Evolutionary conservation across 306 rosid species (phyloP).

Genomic region (Purshia tridentata): DNA sequence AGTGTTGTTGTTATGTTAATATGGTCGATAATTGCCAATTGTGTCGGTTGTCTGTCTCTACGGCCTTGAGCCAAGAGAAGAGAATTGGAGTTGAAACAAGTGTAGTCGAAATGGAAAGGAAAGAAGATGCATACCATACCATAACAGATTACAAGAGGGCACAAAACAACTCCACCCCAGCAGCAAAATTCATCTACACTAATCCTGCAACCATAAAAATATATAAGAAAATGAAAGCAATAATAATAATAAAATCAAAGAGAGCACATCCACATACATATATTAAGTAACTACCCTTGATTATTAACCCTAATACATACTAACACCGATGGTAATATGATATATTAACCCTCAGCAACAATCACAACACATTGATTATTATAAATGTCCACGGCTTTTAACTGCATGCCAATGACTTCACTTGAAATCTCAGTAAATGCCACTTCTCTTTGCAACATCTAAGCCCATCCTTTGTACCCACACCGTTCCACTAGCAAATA

Average conservation of each 20-base stretch:
- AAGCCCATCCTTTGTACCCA: no score
- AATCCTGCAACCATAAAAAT: constrained; percentile 65
- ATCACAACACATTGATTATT: constrained; percentile 12
- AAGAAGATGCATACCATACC: constrained; percentile 53
- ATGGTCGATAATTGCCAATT: no score
- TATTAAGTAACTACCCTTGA: not conserved
- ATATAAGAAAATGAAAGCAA: constrained; percentile 32
- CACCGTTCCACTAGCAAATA: no score
- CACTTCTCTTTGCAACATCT: no score
- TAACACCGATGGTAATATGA: no score
- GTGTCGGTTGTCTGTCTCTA: not conserved
- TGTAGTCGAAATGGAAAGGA: not conserved
- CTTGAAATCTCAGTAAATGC: not conserved
- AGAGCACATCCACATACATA: not conserved
- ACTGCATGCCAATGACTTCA: constrained; percentile 4
- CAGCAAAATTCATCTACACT: constrained; percentile 45
- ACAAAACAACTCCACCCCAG: constrained; percentile 37
- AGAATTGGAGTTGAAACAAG: not conserved
- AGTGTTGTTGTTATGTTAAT: no score
- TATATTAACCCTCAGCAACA: not conserved
- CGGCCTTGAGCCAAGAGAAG: not conserved
- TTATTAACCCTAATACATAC: not conserved
- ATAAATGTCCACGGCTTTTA: not conserved
- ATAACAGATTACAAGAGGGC: constrained; percentile 23
- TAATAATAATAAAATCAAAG: constrained; percentile 23